phyloP scores from a whole-genome alignment of 2,329 filamentous ascomycete species.

The Diplodia corticola region DNA sequence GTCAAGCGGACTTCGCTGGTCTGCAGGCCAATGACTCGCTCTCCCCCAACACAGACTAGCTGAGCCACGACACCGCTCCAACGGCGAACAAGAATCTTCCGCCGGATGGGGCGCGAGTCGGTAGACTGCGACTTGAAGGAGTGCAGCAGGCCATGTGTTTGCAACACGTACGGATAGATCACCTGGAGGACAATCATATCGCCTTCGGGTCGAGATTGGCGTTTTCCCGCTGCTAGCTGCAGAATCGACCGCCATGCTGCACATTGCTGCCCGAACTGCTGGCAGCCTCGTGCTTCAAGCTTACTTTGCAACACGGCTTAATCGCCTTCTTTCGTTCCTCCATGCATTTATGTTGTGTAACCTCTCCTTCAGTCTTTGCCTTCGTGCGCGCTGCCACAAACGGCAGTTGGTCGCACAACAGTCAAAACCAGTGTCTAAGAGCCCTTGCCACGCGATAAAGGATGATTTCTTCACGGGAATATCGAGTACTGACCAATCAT shows the following conservation, averaged over 20 bases:
- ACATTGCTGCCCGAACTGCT: background rate
- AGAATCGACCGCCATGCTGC: background rate
- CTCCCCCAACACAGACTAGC: background rate
- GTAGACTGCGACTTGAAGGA: background rate
- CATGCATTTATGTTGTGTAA: slow-evolving; percentile 13
- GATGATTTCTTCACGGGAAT: background rate
- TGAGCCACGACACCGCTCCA: background rate
- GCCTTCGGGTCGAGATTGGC: background rate
- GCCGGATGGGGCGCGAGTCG: slow-evolving; percentile 10
- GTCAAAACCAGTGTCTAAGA: background rate
- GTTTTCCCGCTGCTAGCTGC: background rate
- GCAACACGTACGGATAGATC: slow-evolving; percentile 4
- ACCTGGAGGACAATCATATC: background rate
- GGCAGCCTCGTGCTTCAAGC: background rate
- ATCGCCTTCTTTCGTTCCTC: slow-evolving; percentile 11
- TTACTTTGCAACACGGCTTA: slow-evolving; percentile 1
- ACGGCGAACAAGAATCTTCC: slow-evolving; percentile 3
- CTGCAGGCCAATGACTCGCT: background rate
- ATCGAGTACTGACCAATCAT: background rate
- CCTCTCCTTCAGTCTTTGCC: background rate
- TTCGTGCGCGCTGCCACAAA: background rate
- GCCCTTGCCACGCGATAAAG: background rate
- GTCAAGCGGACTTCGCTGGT: background rate
- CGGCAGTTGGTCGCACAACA: background rate
- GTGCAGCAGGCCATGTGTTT: slow-evolving; percentile 1